Evolutionary conservation across 495 filamentous ascomycete species (phyloP).

Genomic region (Hypomontagnella submonticulosa): DNA sequence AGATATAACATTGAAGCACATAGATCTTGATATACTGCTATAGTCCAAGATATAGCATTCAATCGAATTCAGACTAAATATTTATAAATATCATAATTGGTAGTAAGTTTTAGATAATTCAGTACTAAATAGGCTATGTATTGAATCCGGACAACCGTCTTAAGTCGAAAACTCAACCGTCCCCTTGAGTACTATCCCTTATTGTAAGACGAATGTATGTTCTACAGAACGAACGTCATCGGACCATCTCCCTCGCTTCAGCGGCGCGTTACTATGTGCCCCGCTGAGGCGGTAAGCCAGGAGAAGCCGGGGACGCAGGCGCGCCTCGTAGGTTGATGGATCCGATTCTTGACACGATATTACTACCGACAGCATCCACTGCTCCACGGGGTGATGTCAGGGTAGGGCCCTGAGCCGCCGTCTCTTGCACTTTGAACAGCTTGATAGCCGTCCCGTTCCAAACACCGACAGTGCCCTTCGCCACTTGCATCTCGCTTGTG

Average conservation of each 20-base stretch:
- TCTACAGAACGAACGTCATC: not conserved
- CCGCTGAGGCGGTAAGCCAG: constrained; percentile 42
- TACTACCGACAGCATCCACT: constrained; percentile 94
- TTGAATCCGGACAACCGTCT: not conserved
- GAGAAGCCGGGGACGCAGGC: constrained; percentile 33
- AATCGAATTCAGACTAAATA: too few relatives aligned
- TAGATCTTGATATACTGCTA: too few relatives aligned
- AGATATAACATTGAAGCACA: too few relatives aligned
- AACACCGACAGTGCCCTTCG: constrained; percentile 89
- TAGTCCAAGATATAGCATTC: too few relatives aligned
- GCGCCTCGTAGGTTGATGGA: constrained; percentile 69
- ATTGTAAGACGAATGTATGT: not conserved
- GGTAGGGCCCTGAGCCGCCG: constrained; percentile 79
- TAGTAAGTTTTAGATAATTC: too few relatives aligned
- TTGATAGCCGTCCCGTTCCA: constrained; percentile 93
- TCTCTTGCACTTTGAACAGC: constrained; percentile 90
- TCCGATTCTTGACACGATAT: constrained; percentile 87
- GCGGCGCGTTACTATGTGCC: constrained; percentile 1
- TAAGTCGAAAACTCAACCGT: not conserved
- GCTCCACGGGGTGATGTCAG: constrained; percentile 87
- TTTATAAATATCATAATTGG: too few relatives aligned
- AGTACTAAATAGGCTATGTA: too few relatives aligned
- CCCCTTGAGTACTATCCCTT: not conserved
- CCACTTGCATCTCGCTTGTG: constrained; percentile 85
- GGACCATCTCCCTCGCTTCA: not conserved